Evolutionary conservation across 257 asterid species (phyloP).

Genomic region (Vinca minor): DNA sequence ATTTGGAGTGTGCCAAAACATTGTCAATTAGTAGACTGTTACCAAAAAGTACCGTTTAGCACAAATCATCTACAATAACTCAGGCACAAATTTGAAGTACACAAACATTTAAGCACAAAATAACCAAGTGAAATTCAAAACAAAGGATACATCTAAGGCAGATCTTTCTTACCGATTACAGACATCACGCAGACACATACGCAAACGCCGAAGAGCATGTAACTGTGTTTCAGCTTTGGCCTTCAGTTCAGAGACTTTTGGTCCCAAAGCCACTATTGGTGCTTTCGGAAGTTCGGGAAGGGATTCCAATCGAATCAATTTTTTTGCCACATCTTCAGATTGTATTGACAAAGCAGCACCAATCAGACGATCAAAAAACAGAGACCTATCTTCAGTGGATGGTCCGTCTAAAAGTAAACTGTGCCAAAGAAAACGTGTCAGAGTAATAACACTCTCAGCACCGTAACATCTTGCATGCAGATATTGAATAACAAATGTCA

Average conservation of each 20-base stretch:
- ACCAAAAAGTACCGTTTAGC: background rate
- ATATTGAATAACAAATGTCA: background rate
- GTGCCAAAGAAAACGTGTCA: constrained; percentile 22
- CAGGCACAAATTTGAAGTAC: background rate
- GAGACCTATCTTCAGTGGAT: constrained; percentile 60
- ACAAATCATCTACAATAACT: background rate
- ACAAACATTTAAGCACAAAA: background rate
- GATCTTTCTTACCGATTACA: constrained; percentile 68
- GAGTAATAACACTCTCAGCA: background rate
- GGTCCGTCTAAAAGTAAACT: constrained; percentile 56
- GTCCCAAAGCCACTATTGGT: constrained; percentile 76
- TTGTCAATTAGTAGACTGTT: background rate
- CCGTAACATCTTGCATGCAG: background rate
- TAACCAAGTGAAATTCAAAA: background rate
- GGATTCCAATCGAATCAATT: constrained; percentile 31
- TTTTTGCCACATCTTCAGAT: constrained; percentile 35
- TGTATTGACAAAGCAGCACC: constrained; percentile 81
- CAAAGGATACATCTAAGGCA: background rate
- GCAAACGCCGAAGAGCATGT: constrained; percentile 91
- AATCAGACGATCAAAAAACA: constrained; percentile 65
- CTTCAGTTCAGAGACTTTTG: constrained; percentile 80
- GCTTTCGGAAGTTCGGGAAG: constrained; percentile 96
- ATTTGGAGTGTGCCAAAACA: background rate
- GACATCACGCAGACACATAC: constrained; percentile 97
- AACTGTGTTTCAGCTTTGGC: constrained; percentile 98